Evolutionary conservation across 306 rosid species (phyloP).

Genomic region (Citrullus amarus): DNA sequence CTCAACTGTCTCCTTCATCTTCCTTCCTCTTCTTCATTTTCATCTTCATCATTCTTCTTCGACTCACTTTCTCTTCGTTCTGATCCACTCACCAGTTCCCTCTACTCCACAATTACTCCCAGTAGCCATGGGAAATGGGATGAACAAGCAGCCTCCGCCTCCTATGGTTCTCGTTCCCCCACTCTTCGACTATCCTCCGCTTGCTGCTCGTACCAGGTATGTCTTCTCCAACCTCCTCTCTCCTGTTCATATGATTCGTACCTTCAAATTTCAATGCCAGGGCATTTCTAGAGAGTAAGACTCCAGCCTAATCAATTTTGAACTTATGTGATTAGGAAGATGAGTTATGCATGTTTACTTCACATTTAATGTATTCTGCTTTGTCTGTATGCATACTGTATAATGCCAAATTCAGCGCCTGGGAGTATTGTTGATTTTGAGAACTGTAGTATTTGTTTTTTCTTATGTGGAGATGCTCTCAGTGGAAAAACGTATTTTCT

Average conservation of each 20-base stretch:
- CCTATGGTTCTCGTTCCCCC: slow-evolving; percentile 91
- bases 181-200: slow-evolving; percentile 88
- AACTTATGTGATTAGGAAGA: not conserved
- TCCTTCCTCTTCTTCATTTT: not conserved
- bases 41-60: not conserved
- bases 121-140: slow-evolving; percentile 40
- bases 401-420: not conserved
- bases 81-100: not conserved
- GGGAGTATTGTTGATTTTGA: not conserved
- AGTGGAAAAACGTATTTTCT: not conserved
- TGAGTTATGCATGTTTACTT: not conserved
- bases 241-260: not conserved
- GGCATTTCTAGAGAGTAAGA: not conserved
- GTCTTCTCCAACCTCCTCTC: not conserved
- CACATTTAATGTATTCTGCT: not conserved
- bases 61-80: not conserved
- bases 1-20: not conserved
- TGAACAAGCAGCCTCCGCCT: slow-evolving; percentile 52
- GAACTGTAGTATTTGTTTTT: not conserved
- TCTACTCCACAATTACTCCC: not conserved
- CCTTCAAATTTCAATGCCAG: not conserved
- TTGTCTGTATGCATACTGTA: not conserved
- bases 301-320: not conserved
- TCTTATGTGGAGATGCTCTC: not conserved
- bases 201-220: slow-evolving; percentile 85